phyloP scores from a whole-genome alignment of 352 stramenopile species.

The Plasmopara viticola region DNA sequence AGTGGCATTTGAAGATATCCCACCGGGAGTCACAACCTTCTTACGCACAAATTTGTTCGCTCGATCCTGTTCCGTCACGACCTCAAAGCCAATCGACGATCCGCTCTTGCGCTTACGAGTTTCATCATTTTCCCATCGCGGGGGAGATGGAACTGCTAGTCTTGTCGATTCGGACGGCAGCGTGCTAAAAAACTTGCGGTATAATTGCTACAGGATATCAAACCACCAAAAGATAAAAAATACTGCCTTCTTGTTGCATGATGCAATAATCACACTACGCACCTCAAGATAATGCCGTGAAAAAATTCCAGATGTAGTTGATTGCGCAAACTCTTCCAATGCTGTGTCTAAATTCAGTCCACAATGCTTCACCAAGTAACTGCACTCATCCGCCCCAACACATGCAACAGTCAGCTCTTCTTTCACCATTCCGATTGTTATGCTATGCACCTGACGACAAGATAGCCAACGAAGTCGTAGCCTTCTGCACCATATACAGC shows the following conservation, averaged over 20 bases:
- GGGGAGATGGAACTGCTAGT: conserved; percentile 43
- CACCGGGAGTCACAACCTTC: conserved; percentile 7
- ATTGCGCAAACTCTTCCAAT: conserved; percentile 52
- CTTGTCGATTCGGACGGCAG: conserved; percentile 43
- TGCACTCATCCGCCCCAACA: conserved; percentile 13
- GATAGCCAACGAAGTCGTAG: conserved; percentile 74
- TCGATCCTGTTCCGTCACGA: conserved; percentile 68
- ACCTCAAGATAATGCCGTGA: conserved; percentile 65
- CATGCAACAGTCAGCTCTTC: conserved; percentile 2
- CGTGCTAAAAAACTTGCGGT: conserved; percentile 75
- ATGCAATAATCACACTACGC: background rate
- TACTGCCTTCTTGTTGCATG: background rate
- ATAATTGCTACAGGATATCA: conserved; percentile 37
- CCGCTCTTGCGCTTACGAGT: conserved; percentile 30
- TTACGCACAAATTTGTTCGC: conserved; percentile 48
- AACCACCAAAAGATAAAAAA: conserved; percentile 3
- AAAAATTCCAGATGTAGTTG: conserved; percentile 58
- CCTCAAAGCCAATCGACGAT: conserved; percentile 40
- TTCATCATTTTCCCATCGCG: conserved; percentile 57
- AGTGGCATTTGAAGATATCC: conserved; percentile 12
- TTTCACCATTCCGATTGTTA: background rate
- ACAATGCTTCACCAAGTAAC: conserved; percentile 70
- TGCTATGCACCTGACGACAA: conserved; percentile 53
- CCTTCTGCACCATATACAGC: conserved; percentile 54
- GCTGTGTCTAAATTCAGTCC: conserved; percentile 53